Evolutionary conservation across 306 rosid species (phyloP).

Genomic region (Vicia villosa): DNA sequence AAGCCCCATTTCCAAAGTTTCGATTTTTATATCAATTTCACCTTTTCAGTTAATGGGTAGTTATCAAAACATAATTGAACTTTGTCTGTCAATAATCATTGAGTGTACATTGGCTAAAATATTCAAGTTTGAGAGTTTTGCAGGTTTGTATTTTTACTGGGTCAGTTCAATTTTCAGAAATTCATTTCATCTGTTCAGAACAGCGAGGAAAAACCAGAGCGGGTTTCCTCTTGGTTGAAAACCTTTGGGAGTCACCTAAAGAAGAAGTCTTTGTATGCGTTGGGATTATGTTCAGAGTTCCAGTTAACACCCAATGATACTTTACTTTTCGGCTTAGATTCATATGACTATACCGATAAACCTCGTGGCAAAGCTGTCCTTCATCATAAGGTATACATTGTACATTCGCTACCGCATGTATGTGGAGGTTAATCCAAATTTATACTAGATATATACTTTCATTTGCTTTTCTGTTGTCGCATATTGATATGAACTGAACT

Average conservation of each 20-base stretch:
- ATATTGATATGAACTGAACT: conserved; percentile 28
- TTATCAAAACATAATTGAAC: background rate
- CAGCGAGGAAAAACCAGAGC: conserved; percentile 43
- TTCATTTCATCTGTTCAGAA: conserved; percentile 55
- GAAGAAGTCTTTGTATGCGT: conserved; percentile 70
- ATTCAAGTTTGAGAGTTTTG: conserved; percentile 46
- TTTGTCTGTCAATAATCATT: conserved; percentile 16
- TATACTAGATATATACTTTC: background rate
- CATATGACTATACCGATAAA: conserved; percentile 47
- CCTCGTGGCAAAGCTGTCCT: conserved; percentile 66
- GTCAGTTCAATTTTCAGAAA: conserved; percentile 88
- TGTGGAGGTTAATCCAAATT: background rate
- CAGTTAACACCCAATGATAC: conserved; percentile 64
- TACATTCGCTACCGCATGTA: background rate
- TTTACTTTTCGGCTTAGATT: conserved; percentile 65
- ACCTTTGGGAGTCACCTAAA: conserved; percentile 51
- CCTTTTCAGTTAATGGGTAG: background rate
- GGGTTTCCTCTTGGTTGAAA: conserved; percentile 55
- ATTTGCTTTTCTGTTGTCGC: background rate
- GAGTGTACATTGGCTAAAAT: conserved; percentile 34
- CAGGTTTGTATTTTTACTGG: conserved; percentile 70
- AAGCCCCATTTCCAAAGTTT: background rate
- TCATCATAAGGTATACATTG: conserved; percentile 60
- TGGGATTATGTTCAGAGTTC: conserved; percentile 72
- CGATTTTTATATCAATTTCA: conserved; percentile 6